These are phyloP conservation scores for Lipomyces yarrowii DNA, from an alignment of 1,139 yeast species.

Conservation along the genomic window DNA sequence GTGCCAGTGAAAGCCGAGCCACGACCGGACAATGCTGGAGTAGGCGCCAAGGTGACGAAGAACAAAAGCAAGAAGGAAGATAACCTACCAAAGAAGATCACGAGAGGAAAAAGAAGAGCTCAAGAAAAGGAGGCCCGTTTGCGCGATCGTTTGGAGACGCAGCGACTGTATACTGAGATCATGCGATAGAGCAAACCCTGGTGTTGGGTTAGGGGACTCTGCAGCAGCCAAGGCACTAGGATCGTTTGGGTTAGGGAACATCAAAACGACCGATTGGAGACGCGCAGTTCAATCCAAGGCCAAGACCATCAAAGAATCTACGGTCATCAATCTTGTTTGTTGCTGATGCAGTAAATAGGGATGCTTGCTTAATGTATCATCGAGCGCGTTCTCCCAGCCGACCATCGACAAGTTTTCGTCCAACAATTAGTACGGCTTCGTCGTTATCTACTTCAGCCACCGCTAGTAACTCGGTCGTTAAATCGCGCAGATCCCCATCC, in stretches of 20 bases:
- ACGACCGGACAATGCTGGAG: constrained; percentile 33
- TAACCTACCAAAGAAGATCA: constrained; percentile 9
- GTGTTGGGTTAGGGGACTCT: not conserved
- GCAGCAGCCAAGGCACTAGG: too few species aligned
- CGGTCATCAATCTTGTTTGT: not conserved
- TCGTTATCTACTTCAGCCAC: constrained; percentile 10
- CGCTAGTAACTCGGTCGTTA: not conserved
- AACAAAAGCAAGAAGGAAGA: constrained; percentile 4
- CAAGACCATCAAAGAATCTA: not conserved
- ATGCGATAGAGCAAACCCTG: not conserved
- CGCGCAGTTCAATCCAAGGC: too few species aligned
- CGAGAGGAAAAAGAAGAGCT: constrained; percentile 24
- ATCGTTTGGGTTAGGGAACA: too few species aligned
- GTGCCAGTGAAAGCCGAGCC: constrained; percentile 31
- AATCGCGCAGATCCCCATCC: not conserved
- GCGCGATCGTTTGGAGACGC: constrained; percentile 25
- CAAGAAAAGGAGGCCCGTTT: constrained; percentile 16
- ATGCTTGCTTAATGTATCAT: constrained; percentile 15
- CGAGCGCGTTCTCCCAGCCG: constrained; percentile 24
- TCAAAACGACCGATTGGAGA: too few species aligned
- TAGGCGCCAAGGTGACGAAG: constrained; percentile 30
- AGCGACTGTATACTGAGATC: constrained; percentile 29
- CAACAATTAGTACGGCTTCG: constrained; percentile 5
- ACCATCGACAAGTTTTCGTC: not conserved
- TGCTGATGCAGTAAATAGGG: constrained; percentile 2